phyloP scores from a whole-genome alignment of 2,329 filamentous ascomycete genomes.

The Fusarium sp. region DNA sequence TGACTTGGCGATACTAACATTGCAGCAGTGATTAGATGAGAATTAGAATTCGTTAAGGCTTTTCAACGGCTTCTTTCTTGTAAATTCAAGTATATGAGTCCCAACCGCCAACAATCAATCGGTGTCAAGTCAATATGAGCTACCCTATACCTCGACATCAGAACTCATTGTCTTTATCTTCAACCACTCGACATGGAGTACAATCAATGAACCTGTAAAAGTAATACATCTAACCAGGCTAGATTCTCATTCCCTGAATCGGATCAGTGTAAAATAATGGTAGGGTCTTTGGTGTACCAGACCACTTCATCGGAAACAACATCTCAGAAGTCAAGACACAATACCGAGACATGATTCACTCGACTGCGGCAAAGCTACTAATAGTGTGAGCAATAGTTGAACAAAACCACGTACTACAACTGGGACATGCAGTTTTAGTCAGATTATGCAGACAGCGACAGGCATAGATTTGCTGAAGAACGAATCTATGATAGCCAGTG shows the following conservation, averaged over 20 bases:
- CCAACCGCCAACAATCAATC: not conserved
- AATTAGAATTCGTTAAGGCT: not conserved
- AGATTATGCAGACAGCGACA: not conserved
- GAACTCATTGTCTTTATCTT: not conserved
- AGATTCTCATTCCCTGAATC: no score
- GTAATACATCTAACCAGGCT: no score
- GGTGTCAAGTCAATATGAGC: not conserved
- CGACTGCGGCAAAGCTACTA: not conserved
- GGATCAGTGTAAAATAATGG: not conserved
- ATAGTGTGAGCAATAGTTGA: conserved; percentile 4
- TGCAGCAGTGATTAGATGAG: not conserved
- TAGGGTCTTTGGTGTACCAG: not conserved
- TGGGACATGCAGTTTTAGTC: conserved; percentile 7
- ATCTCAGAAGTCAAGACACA: not conserved
- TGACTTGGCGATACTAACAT: not conserved
- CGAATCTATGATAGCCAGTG: not conserved
- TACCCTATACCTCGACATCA: not conserved
- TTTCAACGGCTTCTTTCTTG: not conserved
- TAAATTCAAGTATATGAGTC: not conserved
- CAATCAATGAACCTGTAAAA: not conserved
- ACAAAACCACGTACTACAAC: not conserved
- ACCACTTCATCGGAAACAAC: no score
- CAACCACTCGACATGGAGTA: not conserved
- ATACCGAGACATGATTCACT: not conserved
- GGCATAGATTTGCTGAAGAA: not conserved